Evolutionary conservation across 1,284 basidiomycete genomes (phyloP).

Genomic region (Acaromyces ingoldii): DNA sequence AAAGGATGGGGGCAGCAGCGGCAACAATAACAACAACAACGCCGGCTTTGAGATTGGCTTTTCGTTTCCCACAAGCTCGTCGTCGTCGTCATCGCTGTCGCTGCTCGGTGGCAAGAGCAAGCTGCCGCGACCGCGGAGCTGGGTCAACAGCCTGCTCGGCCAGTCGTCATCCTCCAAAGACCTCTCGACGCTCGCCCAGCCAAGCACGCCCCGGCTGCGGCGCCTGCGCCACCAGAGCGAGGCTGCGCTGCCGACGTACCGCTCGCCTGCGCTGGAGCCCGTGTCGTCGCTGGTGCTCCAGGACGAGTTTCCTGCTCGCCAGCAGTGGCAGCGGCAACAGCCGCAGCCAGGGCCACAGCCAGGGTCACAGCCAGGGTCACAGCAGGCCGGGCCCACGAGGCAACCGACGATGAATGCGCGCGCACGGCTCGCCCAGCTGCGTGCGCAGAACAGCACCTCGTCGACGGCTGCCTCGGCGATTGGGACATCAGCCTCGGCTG

Average conservation of each 20-base stretch:
- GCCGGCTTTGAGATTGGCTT: too few species aligned
- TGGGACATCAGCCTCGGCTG: neutral
- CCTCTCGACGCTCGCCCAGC: slow-evolving; percentile 11
- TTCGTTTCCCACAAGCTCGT: too few species aligned
- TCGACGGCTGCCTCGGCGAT: too few species aligned
- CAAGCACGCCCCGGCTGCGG: neutral
- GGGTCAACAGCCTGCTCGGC: slow-evolving; percentile 25
- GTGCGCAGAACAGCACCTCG: too few species aligned
- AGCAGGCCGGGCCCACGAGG: too few species aligned
- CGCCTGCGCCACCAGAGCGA: neutral
- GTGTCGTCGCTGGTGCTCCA: slow-evolving; percentile 1
- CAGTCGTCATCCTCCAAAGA: slow-evolving; percentile 17
- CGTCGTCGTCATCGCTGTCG: neutral
- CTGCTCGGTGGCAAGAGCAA: slow-evolving; percentile 3
- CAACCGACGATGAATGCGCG: too few species aligned
- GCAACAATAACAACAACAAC: neutral
- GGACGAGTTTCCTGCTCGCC: neutral
- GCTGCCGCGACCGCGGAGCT: slow-evolving; percentile 20
- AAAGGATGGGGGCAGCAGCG: neutral
- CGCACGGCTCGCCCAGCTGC: too few species aligned
- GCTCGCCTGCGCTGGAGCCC: neutral
- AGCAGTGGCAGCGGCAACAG: too few species aligned
- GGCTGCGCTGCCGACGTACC: too few species aligned
- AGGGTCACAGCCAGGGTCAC: too few species aligned
- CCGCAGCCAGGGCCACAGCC: too few species aligned